Percentiles rank a stretch among this genome's conserved stretches.
These are phyloP conservation scores for Arthrobotrys megalospora DNA, from an alignment of 2,329 filamentous ascomycete genomes.

Conservation along the genomic window DNA sequence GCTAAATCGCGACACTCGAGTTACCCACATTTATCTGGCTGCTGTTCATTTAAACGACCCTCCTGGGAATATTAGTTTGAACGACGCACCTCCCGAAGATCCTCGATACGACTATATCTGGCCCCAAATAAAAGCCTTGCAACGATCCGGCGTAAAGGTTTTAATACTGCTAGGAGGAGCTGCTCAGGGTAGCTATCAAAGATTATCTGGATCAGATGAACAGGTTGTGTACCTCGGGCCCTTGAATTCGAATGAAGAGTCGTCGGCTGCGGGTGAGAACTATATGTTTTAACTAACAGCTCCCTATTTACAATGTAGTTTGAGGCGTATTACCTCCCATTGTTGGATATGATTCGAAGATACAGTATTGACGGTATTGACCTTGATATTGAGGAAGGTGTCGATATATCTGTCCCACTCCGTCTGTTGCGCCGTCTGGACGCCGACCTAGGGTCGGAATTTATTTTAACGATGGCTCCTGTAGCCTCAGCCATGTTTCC, in stretches of 20 bases:
- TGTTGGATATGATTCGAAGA: slow-evolving; percentile 68
- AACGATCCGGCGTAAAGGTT: slow-evolving; percentile 71
- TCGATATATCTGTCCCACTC: slow-evolving; percentile 67
- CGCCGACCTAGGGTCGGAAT: slow-evolving; percentile 70
- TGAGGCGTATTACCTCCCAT: slow-evolving; percentile 70
- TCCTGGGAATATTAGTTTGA: slow-evolving; percentile 71
- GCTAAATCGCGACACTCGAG: slow-evolving; percentile 66
- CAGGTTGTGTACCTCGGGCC: slow-evolving; percentile 14
- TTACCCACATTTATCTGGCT: slow-evolving; percentile 72
- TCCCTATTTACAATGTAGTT: slow-evolving; percentile 65
- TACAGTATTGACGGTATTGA: slow-evolving; percentile 69
- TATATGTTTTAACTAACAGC: neutral
- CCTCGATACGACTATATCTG: slow-evolving; percentile 70
- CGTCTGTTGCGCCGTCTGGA: slow-evolving; percentile 41
- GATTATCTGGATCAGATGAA: slow-evolving; percentile 64
- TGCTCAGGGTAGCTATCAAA: slow-evolving; percentile 70
- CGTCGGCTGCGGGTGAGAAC: too few species aligned
- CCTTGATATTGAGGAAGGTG: slow-evolving; percentile 70
- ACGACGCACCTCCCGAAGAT: slow-evolving; percentile 70
- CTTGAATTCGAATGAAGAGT: neutral
- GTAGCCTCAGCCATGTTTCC: slow-evolving; percentile 70
- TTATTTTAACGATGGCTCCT: slow-evolving; percentile 71
- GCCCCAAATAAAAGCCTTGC: slow-evolving; percentile 70
- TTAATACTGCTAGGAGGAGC: slow-evolving; percentile 73
- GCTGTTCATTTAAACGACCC: slow-evolving; percentile 71